Evolutionary conservation across 768 basidiomycete genomes (phyloP), one percentile per base, ranked within the genome.

Genomic region (Lactifluus subvellereus): DNA sequence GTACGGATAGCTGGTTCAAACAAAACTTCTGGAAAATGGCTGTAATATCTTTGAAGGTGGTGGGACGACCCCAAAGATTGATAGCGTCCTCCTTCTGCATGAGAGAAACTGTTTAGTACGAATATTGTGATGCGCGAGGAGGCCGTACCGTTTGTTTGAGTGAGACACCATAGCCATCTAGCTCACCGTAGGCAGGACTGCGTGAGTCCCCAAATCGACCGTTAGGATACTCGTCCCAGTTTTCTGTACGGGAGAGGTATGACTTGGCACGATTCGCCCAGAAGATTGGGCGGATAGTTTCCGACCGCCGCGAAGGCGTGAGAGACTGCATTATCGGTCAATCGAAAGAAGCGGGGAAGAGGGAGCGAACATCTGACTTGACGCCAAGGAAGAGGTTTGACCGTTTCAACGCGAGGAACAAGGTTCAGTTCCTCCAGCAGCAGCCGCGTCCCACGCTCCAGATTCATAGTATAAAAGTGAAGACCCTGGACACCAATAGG

Each of bases 201-300:
- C 97, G 85, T 7, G 95, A 88, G 76, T 98, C 97, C 69, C 97
- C 97, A 71, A 96, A 99, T 68, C 97, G 91, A 59, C 97, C 97
- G 73, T 99, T 99, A 54, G 97, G 97, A 74, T 97, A 98, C 73
- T 98, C 96, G 72, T 99, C 97, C 97, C 97, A 99, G 71, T 97
- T 92, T 72, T 97, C 94, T 14, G 97, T 98, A 58, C 96, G 88
- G 8, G 91, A 91, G 51, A 98, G 79, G 73, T 98, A 98, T 1
- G 94, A 97, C 71, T 94, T 90, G 42, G 94, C 84, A 43, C 96
- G 82, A 77, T 99, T 98, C 13, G 97, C 94, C 95, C 96, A 98
- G 79, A 98, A 98, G 71, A 99, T 98, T 3, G 97, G 97, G 38
- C 97, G 88, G 66, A 96, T 98, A 53, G 84, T 88, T 76, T 99